phyloP scores from a whole-genome alignment of 192 early-diverging fungal genomes.

The Coemansia sp. region DNA sequence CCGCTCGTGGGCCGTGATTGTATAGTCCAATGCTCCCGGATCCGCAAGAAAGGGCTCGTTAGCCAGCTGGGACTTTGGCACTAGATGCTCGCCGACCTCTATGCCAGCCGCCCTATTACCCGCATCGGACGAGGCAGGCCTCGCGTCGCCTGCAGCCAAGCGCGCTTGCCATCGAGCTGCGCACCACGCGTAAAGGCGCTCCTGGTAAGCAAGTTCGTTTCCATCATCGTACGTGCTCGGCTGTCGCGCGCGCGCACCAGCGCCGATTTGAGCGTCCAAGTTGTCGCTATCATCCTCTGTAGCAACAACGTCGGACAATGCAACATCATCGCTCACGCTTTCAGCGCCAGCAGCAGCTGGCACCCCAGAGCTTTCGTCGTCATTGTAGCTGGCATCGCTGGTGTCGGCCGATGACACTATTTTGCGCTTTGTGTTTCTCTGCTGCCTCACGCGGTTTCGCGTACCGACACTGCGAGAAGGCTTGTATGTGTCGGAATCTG shows the following conservation, averaged over 20 bases:
- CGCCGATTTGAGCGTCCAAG: not conserved
- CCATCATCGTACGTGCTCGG: conserved; percentile 48
- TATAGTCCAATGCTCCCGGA: conserved; percentile 22
- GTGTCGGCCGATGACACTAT: conserved; percentile 60
- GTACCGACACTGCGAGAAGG: not conserved
- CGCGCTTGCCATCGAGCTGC: conserved; percentile 35
- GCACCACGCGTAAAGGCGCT: conserved; percentile 51
- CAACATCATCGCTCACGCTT: conserved; percentile 1
- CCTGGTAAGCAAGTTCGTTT: conserved; percentile 52
- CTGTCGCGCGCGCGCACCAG: conserved; percentile 10
- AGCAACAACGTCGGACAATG: not conserved
- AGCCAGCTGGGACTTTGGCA: conserved; percentile 10
- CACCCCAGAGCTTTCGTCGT: conserved; percentile 7
- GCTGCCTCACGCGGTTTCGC: not conserved
- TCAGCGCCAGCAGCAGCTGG: conserved; percentile 1
- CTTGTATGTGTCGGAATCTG: not conserved
- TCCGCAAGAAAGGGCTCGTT: conserved; percentile 44
- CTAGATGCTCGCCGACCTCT: conserved; percentile 1
- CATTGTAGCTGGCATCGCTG: conserved; percentile 60
- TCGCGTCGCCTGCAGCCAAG: not conserved
- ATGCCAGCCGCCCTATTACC: not conserved
- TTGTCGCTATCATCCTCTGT: not conserved
- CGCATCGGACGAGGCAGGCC: not conserved
- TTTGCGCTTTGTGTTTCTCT: conserved; percentile 15
- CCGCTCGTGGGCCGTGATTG: conserved; percentile 19